These are phyloP conservation scores for Brassica rapa DNA, from an alignment of 345 rosid species.

Conservation along the genomic window DNA sequence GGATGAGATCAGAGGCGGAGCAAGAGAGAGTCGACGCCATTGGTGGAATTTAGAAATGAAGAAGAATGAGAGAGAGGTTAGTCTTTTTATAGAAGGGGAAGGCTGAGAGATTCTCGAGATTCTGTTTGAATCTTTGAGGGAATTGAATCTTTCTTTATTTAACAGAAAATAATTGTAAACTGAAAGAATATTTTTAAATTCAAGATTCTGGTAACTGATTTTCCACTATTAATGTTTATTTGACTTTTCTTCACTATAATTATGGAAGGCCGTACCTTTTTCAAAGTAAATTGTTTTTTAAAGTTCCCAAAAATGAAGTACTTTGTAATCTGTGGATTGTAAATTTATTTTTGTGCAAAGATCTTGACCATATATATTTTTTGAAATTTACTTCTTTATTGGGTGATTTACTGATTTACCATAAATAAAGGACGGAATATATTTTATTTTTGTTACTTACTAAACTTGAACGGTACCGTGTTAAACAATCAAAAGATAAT, in stretches of 20 bases:
- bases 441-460: not conserved
- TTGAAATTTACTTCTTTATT: not conserved
- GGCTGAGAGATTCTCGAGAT: constrained; percentile 36
- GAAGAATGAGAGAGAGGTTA: not conserved
- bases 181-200: not conserved
- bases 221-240: constrained; percentile 5
- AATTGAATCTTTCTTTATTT: constrained; percentile 27
- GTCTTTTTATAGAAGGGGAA: constrained; percentile 5
- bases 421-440: not conserved
- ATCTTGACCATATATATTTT: not conserved
- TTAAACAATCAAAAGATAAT: not conserved
- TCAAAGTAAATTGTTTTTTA: not conserved
- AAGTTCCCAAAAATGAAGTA: not conserved
- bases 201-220: constrained; percentile 8
- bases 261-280: not conserved
- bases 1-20: constrained; percentile 34
- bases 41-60: not conserved
- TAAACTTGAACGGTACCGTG: not conserved
- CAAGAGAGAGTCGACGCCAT: constrained; percentile 35
- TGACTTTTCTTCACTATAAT: constrained; percentile 27
- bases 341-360: not conserved
- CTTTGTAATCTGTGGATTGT: not conserved
- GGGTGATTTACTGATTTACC: not conserved
- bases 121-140: constrained; percentile 33
- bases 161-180: not conserved